Evolutionary conservation across 2,329 filamentous ascomycete species (phyloP).

Genomic region (Colletotrichum theobromicola): DNA sequence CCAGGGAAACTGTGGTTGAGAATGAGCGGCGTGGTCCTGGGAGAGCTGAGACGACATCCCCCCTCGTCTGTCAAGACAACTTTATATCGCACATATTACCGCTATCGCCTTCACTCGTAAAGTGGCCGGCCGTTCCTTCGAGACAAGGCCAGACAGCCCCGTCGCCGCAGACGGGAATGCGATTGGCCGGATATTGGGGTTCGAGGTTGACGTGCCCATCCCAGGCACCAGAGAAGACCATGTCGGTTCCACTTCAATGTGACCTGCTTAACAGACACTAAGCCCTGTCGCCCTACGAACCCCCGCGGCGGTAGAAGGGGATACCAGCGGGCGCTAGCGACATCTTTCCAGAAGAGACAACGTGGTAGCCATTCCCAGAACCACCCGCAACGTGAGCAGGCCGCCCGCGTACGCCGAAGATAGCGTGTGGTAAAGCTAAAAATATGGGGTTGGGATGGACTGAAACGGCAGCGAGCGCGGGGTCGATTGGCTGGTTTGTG

Average conservation of each 20-base stretch:
- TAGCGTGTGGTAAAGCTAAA: slow-evolving; percentile 5
- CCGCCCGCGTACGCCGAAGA: not conserved
- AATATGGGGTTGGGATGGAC: not conserved
- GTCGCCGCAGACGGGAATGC: not conserved
- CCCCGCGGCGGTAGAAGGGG: not conserved
- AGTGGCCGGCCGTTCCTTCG: not conserved
- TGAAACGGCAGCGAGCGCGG: not conserved
- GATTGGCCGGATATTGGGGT: not conserved
- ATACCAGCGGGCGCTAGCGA: not conserved
- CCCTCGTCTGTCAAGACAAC: not conserved
- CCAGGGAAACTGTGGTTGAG: not conserved
- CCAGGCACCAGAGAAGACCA: not conserved
- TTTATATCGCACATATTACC: not conserved
- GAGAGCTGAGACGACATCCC: not conserved
- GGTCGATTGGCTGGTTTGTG: not conserved
- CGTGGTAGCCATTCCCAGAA: not conserved
- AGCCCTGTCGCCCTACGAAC: not conserved
- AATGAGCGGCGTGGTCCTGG: not conserved
- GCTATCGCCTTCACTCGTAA: not conserved
- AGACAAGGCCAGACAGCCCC: not conserved
- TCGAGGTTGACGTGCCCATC: not conserved
- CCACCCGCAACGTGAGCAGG: not conserved
- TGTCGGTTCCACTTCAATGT: not conserved
- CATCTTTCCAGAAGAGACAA: not conserved
- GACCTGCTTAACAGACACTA: not conserved